Evolutionary conservation across 805 yeast genomes (phyloP).

Genomic region (Candida adriatica): DNA sequence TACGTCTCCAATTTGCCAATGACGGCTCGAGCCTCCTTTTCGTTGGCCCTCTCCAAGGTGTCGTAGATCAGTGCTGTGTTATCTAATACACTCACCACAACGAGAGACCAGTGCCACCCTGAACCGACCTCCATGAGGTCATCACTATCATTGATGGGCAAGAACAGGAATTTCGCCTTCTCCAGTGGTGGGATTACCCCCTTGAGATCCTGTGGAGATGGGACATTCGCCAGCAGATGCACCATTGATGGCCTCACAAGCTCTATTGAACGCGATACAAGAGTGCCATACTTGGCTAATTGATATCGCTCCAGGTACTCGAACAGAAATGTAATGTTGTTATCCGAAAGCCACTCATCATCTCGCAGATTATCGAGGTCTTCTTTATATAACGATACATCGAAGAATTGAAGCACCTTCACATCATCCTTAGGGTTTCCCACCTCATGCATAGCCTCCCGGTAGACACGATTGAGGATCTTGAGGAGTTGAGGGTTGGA

Average conservation of each 20-base stretch:
- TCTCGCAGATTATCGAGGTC: conserved; percentile 53
- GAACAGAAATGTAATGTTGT: conserved; percentile 55
- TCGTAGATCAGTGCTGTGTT: conserved; percentile 50
- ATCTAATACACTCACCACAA: conserved; percentile 44
- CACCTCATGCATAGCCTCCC: conserved; percentile 9
- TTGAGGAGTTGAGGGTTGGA: conserved; percentile 16
- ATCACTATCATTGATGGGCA: conserved; percentile 64
- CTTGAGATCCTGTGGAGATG: conserved; percentile 36
- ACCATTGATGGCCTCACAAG: conserved; percentile 57
- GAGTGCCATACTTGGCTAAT: conserved; percentile 20
- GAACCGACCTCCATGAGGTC: conserved; percentile 53
- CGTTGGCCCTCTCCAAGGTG: conserved; percentile 31
- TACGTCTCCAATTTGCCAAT: conserved; percentile 20
- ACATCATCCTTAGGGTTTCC: conserved; percentile 9
- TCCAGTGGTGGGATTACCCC: conserved; percentile 41
- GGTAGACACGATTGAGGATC: conserved; percentile 12
- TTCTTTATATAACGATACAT: conserved; percentile 49
- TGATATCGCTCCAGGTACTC: conserved; percentile 42
- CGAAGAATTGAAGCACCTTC: conserved; percentile 41
- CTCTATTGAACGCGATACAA: conserved; percentile 27
- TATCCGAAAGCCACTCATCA: conserved; percentile 72
- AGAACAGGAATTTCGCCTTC: conserved; percentile 44
- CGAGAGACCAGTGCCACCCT: conserved; percentile 74
- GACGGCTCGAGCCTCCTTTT: conserved; percentile 15
- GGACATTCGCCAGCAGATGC: conserved; percentile 48